These are phyloP conservation scores for Amanita rimosa DNA, from an alignment of 768 basidiomycete genomes.

Conservation along the genomic window DNA sequence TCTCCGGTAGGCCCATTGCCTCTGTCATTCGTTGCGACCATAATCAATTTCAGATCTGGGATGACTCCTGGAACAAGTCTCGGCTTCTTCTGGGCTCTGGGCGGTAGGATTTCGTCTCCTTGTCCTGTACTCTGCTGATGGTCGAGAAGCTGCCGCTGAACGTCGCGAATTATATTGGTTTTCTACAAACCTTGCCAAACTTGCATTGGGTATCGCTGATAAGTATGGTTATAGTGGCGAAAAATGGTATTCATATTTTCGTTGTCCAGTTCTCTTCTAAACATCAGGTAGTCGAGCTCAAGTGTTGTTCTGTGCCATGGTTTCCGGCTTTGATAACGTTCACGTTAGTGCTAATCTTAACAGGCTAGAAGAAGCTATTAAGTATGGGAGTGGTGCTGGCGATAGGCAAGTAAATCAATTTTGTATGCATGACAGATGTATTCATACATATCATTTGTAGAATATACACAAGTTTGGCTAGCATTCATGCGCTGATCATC, in stretches of 20 bases:
- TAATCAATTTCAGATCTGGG: conserved; percentile 33
- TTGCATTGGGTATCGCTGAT: conserved; percentile 60
- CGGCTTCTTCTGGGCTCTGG: conserved; percentile 65
- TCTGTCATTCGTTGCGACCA: neutral
- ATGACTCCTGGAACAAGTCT: conserved; percentile 59
- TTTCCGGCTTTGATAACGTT: conserved; percentile 55
- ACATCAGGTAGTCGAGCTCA: conserved; percentile 38
- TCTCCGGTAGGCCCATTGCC: conserved; percentile 29
- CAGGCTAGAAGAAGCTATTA: conserved; percentile 49
- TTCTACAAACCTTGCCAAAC: conserved; percentile 53
- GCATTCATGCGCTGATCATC: conserved; percentile 40
- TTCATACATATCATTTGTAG: conserved; percentile 18
- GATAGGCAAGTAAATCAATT: conserved; percentile 34
- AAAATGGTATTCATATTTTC: conserved; percentile 39
- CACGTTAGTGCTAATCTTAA: conserved; percentile 54
- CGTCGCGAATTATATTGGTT: conserved; percentile 54
- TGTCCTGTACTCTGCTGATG: conserved; percentile 2
- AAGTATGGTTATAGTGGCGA: conserved; percentile 50
- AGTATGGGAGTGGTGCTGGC: conserved; percentile 55
- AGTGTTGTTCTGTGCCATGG: conserved; percentile 49
- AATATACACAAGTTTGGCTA: conserved; percentile 51
- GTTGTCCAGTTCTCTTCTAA: conserved; percentile 4
- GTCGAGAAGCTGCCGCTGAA: conserved; percentile 41
- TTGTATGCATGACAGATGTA: neutral
- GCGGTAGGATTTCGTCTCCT: conserved; percentile 26